Base-by-base conservation (phyloP, 495 filamentous ascomycete species). In the Neurospora intermedia region DNA sequence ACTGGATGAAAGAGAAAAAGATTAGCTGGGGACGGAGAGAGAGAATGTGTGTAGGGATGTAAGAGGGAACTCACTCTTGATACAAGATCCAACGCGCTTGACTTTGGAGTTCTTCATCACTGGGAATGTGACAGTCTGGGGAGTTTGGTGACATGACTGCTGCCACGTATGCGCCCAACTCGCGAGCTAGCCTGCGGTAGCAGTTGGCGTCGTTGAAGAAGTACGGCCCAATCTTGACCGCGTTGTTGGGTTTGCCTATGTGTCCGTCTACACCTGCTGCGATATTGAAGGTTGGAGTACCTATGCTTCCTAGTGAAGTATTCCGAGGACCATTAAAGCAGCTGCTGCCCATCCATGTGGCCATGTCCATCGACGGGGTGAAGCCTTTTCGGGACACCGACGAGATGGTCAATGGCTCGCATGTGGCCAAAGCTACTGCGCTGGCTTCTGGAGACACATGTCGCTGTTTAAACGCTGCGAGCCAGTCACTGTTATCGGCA, bases 401-500 rank as follows among this genome's bases (percentile, higher is more conserved):
- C 4, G 72, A 23, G n/a, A 77, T 72, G 4, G 76, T 75, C 59
- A 79, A 41, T 4, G 76, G 73, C 20, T 71, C 23, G 10, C 2
- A 62, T 62, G 54, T 62, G 27, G 54, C 54, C 54, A 62, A 62
- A 62, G 54, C 70, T 31, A 70, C 40, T 40, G 75, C 18, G 46
- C 69, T 43, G 48, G 75, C 39, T 27, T 72, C 35, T 38, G 69
- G 18, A 27, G 71, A 73, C 39, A 76, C 69, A 69, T 87, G 81
- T 43, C 82, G 79, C 69, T 80, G 69, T 66, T 80, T 82, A 72
- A 88, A 88, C 7, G 80, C 76, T 23, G 78, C 75, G 9, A 93
- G 82, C 88, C 90, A 91, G 2, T 85, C 78, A 4, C 82, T 81
- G 72, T 93, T 90, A 75, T 93, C 91, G 8, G 90, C 88, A 27